These are phyloP conservation scores for Tripterygium wilfordii DNA, from an alignment of 177 flowering plant species.

Conservation along the genomic window DNA sequence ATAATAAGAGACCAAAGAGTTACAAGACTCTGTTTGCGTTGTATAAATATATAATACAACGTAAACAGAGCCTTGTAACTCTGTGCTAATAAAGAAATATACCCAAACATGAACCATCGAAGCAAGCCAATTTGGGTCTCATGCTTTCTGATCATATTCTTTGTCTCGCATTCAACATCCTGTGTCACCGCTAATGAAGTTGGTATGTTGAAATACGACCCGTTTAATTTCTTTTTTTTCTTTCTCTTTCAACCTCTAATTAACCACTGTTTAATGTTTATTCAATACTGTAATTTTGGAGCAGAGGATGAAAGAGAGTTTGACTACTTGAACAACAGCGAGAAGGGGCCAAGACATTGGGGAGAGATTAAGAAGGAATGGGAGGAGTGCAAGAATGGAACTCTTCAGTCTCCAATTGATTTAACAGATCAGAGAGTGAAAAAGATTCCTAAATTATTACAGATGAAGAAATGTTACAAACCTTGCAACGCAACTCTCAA, in stretches of 20 bases:
- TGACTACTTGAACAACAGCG: conserved; percentile 36
- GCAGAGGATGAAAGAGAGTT: conserved; percentile 67
- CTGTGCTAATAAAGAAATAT: too few species aligned
- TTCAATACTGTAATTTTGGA: too few species aligned
- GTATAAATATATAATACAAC: too few species aligned
- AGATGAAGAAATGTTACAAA: conserved; percentile 29
- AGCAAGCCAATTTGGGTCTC: not conserved
- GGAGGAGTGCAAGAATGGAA: conserved; percentile 48
- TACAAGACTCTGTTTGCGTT: too few species aligned
- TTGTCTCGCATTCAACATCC: not conserved
- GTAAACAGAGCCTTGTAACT: too few species aligned
- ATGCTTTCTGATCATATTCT: not conserved
- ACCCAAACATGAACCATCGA: too few species aligned
- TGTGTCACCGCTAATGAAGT: conserved; percentile 20
- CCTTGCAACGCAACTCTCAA: conserved; percentile 37
- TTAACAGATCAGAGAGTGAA: conserved; percentile 27
- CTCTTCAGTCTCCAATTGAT: conserved; percentile 67
- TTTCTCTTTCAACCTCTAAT: too few species aligned
- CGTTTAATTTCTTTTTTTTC: not conserved
- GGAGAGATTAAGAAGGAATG: conserved; percentile 54
- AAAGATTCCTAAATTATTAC: conserved; percentile 11
- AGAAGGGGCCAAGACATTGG: conserved; percentile 58
- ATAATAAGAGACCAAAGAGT: too few species aligned
- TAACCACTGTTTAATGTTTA: too few species aligned
- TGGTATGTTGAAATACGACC: conserved; percentile 7